Evolutionary conservation across 257 asterid species (phyloP), one percentile per base, ranked within the genome.

Genomic region (Buddleja alternifolia): DNA sequence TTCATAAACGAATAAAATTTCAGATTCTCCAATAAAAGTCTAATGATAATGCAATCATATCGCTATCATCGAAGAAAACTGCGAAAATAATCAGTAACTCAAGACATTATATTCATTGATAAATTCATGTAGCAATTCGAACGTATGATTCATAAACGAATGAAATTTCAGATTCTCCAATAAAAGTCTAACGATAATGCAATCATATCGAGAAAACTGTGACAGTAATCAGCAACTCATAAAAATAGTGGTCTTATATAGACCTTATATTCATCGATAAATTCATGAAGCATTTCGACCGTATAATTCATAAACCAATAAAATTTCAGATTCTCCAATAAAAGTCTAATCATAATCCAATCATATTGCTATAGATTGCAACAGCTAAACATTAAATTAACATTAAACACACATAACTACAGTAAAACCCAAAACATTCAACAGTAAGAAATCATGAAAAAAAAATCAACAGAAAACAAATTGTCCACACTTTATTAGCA

Each of bases 321-420:
- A 9, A 23, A 8, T 41, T 8, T 32, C 29, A 67, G 24, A 25
- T 14, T 68, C 32, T 14, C 1, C 17, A 20, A 57, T 7, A 70
- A 29, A 58, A 58, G 16, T 34, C 54, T 24, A 70, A 5, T 14
- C 24, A 45, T 11, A 36, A 36, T n/a, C 34, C 34, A 67, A 24
- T 48, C 57, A 25, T 23, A 45, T 48, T 7, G n/a, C 60, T 10
- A 48, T 32, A 16, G 58, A 45, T 15, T 29, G 71, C 24, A 67
- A 66, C 21, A 55, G 53, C 16, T 52, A 44, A 29, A 42, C 66
- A 62, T 34, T 34, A 40, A n/a, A 61, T 40, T 40, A 36, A 57
- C 53, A 23, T 15, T 16, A 79, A 24, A 5, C 63, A 72, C 41
- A 57, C 59, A 67, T n/a, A 16, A 44, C 44, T 60, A 39, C 36